phyloP scores from a whole-genome alignment of 1,284 basidiomycete genomes.

The Marasmius oreades region DNA sequence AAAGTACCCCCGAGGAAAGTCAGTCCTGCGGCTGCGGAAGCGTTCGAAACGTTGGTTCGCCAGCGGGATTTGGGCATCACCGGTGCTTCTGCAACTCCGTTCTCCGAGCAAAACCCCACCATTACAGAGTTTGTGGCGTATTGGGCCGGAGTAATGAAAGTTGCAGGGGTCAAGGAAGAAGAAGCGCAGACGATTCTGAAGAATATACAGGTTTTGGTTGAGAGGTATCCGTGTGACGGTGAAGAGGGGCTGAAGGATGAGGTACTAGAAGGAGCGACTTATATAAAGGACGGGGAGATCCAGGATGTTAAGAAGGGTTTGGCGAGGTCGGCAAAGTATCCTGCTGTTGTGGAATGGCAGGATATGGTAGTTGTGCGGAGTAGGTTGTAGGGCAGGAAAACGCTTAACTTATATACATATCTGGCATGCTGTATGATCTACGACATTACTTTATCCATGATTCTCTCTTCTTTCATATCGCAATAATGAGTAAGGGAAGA shows the following conservation, averaged over 20 bases:
- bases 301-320: conserved; percentile 58
- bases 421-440: too few relatives aligned
- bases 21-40: conserved; percentile 62
- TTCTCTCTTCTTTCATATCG: too few relatives aligned
- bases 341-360: not conserved
- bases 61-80: conserved; percentile 52
- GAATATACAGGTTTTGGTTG: conserved; percentile 50
- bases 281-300: conserved; percentile 57
- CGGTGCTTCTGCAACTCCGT: conserved; percentile 51
- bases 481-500: too few relatives aligned
- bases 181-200: conserved; percentile 40
- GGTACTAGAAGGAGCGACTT: conserved; percentile 49
- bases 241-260: conserved; percentile 41
- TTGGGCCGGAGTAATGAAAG: conserved; percentile 30
- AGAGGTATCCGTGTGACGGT: conserved; percentile 47
- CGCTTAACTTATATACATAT: too few relatives aligned
- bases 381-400: not conserved
- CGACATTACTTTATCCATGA: too few relatives aligned
- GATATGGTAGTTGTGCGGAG: not conserved
- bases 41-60: conserved; percentile 56
- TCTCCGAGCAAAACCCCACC: conserved; percentile 39
- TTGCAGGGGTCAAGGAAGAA: conserved; percentile 24
- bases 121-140: conserved; percentile 43
- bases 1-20: conserved; percentile 59
- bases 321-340: not conserved